Percentiles rank a stretch among this genome's conserved stretches.
Evolutionary conservation across 306 rosid species (phyloP).

Genomic region (Cajanus cajan): DNA sequence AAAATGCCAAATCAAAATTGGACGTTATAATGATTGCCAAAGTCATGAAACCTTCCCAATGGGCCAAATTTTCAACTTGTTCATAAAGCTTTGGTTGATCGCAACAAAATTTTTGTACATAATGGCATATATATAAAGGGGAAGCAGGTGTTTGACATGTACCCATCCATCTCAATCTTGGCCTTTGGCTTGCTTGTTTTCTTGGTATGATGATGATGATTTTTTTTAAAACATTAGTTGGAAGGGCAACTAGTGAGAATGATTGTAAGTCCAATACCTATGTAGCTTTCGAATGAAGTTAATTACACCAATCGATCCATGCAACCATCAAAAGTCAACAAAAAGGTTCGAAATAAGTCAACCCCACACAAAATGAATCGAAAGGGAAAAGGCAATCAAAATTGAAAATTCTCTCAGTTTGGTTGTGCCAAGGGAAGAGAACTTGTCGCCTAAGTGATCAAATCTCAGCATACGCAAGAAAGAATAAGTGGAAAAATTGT

Average conservation of each 20-base stretch:
- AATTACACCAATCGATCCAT: slow-evolving; percentile 33
- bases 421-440: slow-evolving; percentile 13
- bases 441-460: slow-evolving; percentile 26
- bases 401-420: slow-evolving; percentile 1
- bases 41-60: slow-evolving; percentile 29
- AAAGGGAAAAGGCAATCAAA: slow-evolving; percentile 2
- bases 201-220: slow-evolving; percentile 32
- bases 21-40: slow-evolving; percentile 37
- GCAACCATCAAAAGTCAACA: slow-evolving; percentile 41
- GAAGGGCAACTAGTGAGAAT: slow-evolving; percentile 31
- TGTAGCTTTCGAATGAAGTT: slow-evolving; percentile 44
- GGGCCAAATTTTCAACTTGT: slow-evolving; percentile 38
- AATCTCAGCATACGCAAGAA: background rate
- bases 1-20: slow-evolving; percentile 37
- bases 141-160: slow-evolving; percentile 41
- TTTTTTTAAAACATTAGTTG: background rate
- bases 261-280: slow-evolving; percentile 35
- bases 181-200: slow-evolving; percentile 42
- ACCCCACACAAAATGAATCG: slow-evolving; percentile 28
- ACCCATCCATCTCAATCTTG: slow-evolving; percentile 20
- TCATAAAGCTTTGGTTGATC: slow-evolving; percentile 36
- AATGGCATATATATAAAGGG: slow-evolving; percentile 30
- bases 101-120: slow-evolving; percentile 31
- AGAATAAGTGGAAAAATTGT: background rate
- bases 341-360: slow-evolving; percentile 31